phyloP scores from a whole-genome alignment of 768 basidiomycete species.

The Cubamyces lactineus region DNA sequence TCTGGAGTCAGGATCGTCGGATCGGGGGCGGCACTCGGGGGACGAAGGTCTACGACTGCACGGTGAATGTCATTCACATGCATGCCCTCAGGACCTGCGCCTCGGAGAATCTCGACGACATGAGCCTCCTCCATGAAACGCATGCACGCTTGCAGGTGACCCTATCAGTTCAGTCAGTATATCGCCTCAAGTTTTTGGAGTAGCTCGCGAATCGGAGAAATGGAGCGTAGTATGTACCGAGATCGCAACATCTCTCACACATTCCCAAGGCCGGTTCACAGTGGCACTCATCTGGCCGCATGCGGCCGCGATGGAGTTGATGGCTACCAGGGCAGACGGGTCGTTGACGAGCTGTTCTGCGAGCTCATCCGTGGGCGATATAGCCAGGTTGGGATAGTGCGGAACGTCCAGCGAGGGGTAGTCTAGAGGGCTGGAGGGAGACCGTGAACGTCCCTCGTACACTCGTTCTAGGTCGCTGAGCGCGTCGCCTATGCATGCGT shows the following conservation, averaged over 20 bases:
- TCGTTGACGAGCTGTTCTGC: constrained; percentile 60
- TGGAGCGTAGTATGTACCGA: neutral
- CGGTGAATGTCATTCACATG: constrained; percentile 47
- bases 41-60: constrained; percentile 36
- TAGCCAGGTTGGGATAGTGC: neutral
- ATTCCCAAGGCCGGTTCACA: constrained; percentile 69
- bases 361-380: neutral
- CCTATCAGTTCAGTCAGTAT: constrained; percentile 41
- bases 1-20: constrained; percentile 28
- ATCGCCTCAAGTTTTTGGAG: constrained; percentile 51
- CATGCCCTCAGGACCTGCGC: constrained; percentile 56
- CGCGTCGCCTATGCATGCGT: constrained; percentile 65
- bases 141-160: constrained; percentile 73
- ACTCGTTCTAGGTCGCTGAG: constrained; percentile 66
- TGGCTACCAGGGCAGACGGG: constrained; percentile 59
- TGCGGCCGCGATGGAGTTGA: constrained; percentile 66
- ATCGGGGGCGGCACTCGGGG: neutral
- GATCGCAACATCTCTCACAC: constrained; percentile 59
- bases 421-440: constrained; percentile 4
- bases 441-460: constrained; percentile 31
- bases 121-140: constrained; percentile 75
- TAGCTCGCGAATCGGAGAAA: constrained; percentile 52
- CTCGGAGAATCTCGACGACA: constrained; percentile 68
- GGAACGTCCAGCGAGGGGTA: constrained; percentile 15
- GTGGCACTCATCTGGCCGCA: constrained; percentile 66